A percentile compares a stretch with the other conserved stretches of the same genome.
phyloP scores from a whole-genome alignment of 441 rosid species.

The Adansonia rubrostipa region DNA sequence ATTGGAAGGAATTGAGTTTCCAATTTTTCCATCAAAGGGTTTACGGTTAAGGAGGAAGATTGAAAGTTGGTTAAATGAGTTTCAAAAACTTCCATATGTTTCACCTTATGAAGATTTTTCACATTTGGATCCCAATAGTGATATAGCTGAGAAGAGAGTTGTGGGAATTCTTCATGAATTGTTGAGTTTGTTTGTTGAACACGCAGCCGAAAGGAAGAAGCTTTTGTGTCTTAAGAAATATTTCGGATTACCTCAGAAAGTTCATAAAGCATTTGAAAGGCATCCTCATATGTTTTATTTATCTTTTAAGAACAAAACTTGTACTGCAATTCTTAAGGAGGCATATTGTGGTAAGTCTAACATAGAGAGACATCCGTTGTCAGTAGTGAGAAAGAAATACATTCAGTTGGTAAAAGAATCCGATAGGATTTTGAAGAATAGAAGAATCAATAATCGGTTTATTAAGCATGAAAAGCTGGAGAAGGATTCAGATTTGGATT shows the following conservation, averaged over 20 bases:
- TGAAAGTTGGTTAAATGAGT: conserved; percentile 66
- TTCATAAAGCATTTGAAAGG: conserved; percentile 81
- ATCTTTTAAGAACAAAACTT: conserved; percentile 69
- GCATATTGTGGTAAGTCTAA: conserved; percentile 52
- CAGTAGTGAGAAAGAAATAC: conserved; percentile 59
- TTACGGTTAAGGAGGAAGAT: conserved; percentile 75
- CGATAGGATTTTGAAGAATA: conserved; percentile 44
- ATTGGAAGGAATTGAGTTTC: conserved; percentile 59
- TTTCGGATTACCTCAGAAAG: conserved; percentile 63
- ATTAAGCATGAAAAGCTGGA: conserved; percentile 28
- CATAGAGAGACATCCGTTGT: conserved; percentile 67
- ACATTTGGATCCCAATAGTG: conserved; percentile 63
- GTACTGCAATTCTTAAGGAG: conserved; percentile 83
- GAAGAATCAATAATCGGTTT: conserved; percentile 32
- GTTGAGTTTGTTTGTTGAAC: conserved; percentile 80
- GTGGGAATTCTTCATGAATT: conserved; percentile 84
- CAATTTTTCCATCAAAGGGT: conserved; percentile 80
- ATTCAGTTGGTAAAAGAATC: conserved; percentile 68
- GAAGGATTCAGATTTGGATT: conserved; percentile 40
- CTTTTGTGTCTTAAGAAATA: conserved; percentile 59
- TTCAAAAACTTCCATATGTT: conserved; percentile 70
- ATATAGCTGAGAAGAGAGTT: conserved; percentile 81
- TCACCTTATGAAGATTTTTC: conserved; percentile 78
- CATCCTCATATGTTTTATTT: conserved; percentile 83
- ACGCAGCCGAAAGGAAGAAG: conserved; percentile 75